These are phyloP conservation scores for Yamadazyma sp. DNA, from an alignment of 805 yeast species.

Conservation along the genomic window DNA sequence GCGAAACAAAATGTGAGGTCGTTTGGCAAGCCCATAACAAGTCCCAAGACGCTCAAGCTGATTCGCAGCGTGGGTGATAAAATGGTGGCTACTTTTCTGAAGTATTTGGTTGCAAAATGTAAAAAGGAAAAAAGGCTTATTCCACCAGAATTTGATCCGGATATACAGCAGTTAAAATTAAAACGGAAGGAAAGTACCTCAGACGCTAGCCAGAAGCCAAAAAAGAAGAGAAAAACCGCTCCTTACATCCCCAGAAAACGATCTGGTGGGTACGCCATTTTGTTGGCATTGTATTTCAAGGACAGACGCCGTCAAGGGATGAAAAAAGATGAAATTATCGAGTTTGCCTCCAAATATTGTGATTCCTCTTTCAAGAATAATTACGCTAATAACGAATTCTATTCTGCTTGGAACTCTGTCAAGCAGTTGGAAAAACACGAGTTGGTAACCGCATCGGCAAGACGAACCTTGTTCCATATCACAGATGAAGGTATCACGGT, in stretches of 20 bases:
- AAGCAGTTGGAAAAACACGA: conserved; percentile 62
- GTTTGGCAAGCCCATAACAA: conserved; percentile 44
- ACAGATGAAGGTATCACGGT: conserved; percentile 69
- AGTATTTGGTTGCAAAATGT: conserved; percentile 55
- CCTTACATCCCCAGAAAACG: conserved; percentile 70
- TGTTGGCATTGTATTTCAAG: conserved; percentile 54
- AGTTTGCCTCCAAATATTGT: conserved; percentile 54
- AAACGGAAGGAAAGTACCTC: not conserved
- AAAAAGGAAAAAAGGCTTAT: conserved; percentile 44
- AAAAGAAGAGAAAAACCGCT: conserved; percentile 19
- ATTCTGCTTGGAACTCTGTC: conserved; percentile 75
- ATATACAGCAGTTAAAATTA: conserved; percentile 1
- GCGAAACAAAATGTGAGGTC: conserved; percentile 55
- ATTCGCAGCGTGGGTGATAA: conserved; percentile 74
- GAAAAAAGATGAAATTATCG: conserved; percentile 57
- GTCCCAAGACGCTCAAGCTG: conserved; percentile 57
- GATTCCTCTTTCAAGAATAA: conserved; percentile 58
- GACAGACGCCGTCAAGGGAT: conserved; percentile 57
- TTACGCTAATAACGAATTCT: conserved; percentile 59
- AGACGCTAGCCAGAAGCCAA: conserved; percentile 6
- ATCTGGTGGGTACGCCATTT: conserved; percentile 83
- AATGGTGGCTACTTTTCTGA: conserved; percentile 52
- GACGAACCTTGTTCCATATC: conserved; percentile 59
- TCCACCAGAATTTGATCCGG: conserved; percentile 38
- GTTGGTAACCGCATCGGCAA: conserved; percentile 54